Base-by-base conservation (phyloP, 768 basidiomycete species). In the Suillus subalutaceus region DNA sequence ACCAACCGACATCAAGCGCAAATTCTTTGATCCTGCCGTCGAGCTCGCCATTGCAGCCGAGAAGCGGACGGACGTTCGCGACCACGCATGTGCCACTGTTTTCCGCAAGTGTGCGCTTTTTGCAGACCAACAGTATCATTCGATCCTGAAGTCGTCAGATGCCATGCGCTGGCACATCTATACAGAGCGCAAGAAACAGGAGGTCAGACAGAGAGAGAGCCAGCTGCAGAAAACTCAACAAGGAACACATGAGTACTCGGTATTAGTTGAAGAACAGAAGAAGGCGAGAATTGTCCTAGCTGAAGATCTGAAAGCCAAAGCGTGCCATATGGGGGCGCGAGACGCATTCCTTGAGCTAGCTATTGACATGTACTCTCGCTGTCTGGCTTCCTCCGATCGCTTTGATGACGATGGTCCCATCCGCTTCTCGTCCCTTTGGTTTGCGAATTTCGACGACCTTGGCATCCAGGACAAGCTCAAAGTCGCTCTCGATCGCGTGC, bases 351-450 rank as follows among this genome's bases (percentile, higher is more conserved):
- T 98, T 10, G 79, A 83, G 37, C 85, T 88, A 63, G 92, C 96
- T 0, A 82, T 97, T 64, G 83, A 88, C 48, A 96, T 96, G 93
- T 96, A 94, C 77, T 90, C 94, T 3, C 85, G 82, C 20, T 90
- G 90, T 66, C 82, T 99, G 46, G 79, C 85, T 37, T 75, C 83
- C 1, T 91, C 92, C 0, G 90, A 94, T 70, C 78, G 78, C 0
- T 90, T 87, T 67, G 93, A 99, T 73, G 88, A 90, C 64, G 88
- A 92, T 63, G 88, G 87, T 0, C 82, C 90, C 4, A 91, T 95
- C 63, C 88, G 94, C 13, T 82, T 99, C 37, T 90, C 88, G 69
- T 96, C 96, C 2, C 83, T 99, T 3, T 99, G 97, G 97, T 89
- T 98, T 67, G 87, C 91, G 1, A 93, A 95, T 72, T 92, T 95